phyloP scores from a whole-genome alignment of 2,329 filamentous ascomycete genomes.

The Teratosphaeriaceae sp. region DNA sequence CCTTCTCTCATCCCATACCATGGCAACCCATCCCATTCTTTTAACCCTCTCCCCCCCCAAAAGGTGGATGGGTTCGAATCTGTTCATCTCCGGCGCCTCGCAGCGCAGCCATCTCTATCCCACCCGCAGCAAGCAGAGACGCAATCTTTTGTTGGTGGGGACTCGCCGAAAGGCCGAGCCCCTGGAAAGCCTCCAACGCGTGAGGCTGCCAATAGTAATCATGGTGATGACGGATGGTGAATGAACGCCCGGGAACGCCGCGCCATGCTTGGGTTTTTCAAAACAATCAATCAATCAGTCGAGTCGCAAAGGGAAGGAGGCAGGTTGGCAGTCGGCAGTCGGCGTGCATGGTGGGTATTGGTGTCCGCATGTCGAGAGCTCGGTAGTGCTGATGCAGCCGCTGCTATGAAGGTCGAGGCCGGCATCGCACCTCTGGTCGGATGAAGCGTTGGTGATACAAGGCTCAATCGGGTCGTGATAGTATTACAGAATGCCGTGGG shows the following conservation, averaged over 20 bases:
- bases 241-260: constrained; percentile 21
- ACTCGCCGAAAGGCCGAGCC: too few species aligned
- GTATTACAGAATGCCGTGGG: constrained; percentile 22
- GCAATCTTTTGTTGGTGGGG: too few species aligned
- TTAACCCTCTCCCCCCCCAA: too few species aligned
- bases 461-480: constrained; percentile 15
- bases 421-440: constrained; percentile 23
- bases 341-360: constrained; percentile 3
- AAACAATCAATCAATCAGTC: constrained; percentile 10
- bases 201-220: too few species aligned
- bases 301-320: constrained; percentile 1
- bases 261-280: constrained; percentile 26
- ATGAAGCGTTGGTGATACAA: constrained; percentile 22
- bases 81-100: too few species aligned
- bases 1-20: too few species aligned
- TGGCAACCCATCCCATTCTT: too few species aligned
- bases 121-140: too few species aligned
- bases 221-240: too few species aligned
- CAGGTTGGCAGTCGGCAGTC: background rate
- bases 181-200: constrained; percentile 14
- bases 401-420: constrained; percentile 13
- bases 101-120: too few species aligned
- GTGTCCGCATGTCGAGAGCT: too few species aligned
- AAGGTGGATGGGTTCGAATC: too few species aligned
- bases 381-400: background rate